These are phyloP conservation scores for Talaromyces liani DNA, from an alignment of 495 filamentous ascomycete genomes.

Conservation along the genomic window DNA sequence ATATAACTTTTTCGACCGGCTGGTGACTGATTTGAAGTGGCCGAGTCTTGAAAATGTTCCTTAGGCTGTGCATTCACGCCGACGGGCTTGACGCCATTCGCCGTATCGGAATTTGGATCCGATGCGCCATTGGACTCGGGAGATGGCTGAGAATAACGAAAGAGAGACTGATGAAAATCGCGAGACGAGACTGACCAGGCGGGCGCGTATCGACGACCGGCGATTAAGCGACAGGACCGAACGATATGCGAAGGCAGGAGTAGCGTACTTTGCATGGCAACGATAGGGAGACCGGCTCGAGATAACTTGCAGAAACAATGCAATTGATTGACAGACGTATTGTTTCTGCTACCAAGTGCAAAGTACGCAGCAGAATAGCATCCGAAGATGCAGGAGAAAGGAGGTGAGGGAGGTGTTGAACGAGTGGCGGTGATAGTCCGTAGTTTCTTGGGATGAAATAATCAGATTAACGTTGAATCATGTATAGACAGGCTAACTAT, in stretches of 20 bases:
- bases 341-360: conserved; percentile 5
- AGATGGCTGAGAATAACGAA: conserved; percentile 27
- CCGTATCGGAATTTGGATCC: conserved; percentile 15
- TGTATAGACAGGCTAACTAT: not conserved
- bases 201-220: conserved; percentile 34
- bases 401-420: not conserved
- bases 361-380: not conserved
- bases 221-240: conserved; percentile 38
- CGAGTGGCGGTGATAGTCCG: not conserved
- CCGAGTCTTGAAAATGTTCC: conserved; percentile 7
- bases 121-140: conserved; percentile 21
- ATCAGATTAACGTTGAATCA: not conserved
- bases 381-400: not conserved
- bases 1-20: conserved; percentile 28
- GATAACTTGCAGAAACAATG: not conserved
- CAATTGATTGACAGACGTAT: not conserved
- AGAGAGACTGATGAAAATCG: conserved; percentile 30
- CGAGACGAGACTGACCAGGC: conserved; percentile 20
- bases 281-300: not conserved
- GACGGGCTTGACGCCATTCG: conserved; percentile 18
- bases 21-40: conserved; percentile 8
- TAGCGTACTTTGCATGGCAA: conserved; percentile 8
- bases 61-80: conserved; percentile 15
- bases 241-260: conserved; percentile 6
- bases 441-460: not conserved